Conservation (phyloP, 805 yeast genomes). For the Wickerhamiella sorbophila region DNA sequence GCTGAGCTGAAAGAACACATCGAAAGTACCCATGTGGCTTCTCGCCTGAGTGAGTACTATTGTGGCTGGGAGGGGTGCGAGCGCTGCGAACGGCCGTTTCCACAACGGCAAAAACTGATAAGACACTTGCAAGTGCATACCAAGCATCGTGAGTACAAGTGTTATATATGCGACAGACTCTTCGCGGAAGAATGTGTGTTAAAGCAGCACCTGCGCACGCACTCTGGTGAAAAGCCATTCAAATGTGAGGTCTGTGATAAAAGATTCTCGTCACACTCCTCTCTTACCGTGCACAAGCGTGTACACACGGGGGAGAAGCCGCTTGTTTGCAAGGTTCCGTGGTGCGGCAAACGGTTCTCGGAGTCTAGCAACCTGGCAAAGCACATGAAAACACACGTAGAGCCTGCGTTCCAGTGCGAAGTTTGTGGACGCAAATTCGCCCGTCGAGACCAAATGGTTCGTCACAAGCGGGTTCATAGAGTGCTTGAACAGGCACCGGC, state of each 20-base stretch:
- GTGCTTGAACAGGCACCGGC: background rate
- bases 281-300: slow-evolving; percentile 69
- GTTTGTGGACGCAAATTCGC: slow-evolving; percentile 15
- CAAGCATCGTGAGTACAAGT: slow-evolving; percentile 62
- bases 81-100: slow-evolving; percentile 44
- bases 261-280: slow-evolving; percentile 66
- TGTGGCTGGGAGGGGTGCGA: slow-evolving; percentile 75
- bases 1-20: slow-evolving; percentile 62
- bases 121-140: slow-evolving; percentile 87
- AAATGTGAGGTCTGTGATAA: slow-evolving; percentile 61
- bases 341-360: slow-evolving; percentile 72
- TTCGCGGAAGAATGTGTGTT: slow-evolving; percentile 71
- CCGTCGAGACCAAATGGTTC: slow-evolving; percentile 16
- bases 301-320: slow-evolving; percentile 90
- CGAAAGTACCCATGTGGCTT: slow-evolving; percentile 50
- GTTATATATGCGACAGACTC: slow-evolving; percentile 49
- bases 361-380: slow-evolving; percentile 82
- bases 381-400: slow-evolving; percentile 65
- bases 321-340: slow-evolving; percentile 58
- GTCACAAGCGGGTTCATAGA: slow-evolving; percentile 13
- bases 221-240: slow-evolving; percentile 83
- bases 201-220: slow-evolving; percentile 68
- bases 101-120: slow-evolving; percentile 71
- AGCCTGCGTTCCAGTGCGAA: slow-evolving; percentile 13
- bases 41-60: slow-evolving; percentile 51